Percentiles rank a stretch among this genome's conserved stretches.
These are phyloP conservation scores for Colletotrichum brevisporum DNA, from an alignment of 2,329 filamentous ascomycete genomes.

Conservation along the genomic window DNA sequence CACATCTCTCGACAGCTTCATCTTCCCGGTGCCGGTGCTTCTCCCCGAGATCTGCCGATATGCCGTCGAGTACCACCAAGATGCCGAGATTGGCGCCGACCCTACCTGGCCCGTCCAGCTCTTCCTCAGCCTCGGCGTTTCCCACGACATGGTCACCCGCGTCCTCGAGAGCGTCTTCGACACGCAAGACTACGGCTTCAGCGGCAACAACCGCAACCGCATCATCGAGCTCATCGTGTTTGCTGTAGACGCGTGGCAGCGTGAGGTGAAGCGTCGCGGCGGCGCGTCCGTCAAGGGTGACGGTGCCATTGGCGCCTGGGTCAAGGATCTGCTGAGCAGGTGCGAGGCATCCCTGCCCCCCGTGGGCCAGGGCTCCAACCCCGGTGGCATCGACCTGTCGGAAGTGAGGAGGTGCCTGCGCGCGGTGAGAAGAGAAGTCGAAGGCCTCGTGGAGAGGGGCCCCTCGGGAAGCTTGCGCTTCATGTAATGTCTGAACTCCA, in stretches of 20 bases:
- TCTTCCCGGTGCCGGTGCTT: constrained; percentile 74
- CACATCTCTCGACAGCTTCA: constrained; percentile 74
- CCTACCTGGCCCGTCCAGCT: constrained; percentile 70
- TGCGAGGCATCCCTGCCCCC: constrained; percentile 63
- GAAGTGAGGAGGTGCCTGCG: constrained; percentile 60
- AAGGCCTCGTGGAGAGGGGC: constrained; percentile 59
- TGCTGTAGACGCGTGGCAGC: constrained; percentile 64
- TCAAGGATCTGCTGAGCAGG: constrained; percentile 64
- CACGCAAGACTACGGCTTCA: constrained; percentile 72
- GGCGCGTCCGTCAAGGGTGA: constrained; percentile 54
- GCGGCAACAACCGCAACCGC: constrained; percentile 62
- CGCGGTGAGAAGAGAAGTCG: constrained; percentile 59
- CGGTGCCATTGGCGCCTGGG: constrained; percentile 57
- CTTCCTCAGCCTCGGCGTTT: constrained; percentile 69
- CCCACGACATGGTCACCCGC: constrained; percentile 68
- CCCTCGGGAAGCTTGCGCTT: constrained; percentile 61
- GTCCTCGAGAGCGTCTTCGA: constrained; percentile 71
- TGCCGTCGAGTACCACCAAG: constrained; percentile 70
- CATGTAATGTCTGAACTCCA: constrained; percentile 50
- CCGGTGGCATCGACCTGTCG: constrained; percentile 60
- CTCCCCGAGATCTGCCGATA: constrained; percentile 76
- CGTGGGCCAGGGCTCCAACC: constrained; percentile 57
- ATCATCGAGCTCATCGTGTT: constrained; percentile 70
- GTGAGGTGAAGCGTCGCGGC: constrained; percentile 63
- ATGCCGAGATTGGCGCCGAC: constrained; percentile 70